Conservation (phyloP, 2,329 filamentous ascomycete genomes). For the Lojkania enalia region DNA sequence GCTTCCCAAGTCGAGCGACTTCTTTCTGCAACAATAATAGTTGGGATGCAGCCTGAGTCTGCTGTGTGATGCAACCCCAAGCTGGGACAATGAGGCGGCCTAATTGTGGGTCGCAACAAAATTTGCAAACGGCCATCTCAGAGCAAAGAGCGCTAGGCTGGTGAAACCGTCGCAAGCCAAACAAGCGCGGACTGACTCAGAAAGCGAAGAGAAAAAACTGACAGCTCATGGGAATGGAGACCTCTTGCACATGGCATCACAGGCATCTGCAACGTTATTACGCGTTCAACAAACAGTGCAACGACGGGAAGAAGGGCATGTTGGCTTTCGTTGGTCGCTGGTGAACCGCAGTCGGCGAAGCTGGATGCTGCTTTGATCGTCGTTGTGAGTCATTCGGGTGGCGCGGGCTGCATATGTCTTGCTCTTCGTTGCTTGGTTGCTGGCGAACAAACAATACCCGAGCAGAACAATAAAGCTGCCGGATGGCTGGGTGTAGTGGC, state of each 20-base stretch:
- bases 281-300: conserved; percentile 1
- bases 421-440: not conserved
- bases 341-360: not conserved
- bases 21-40: too few species aligned
- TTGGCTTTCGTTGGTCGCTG: not conserved
- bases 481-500: not conserved
- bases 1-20: too few species aligned
- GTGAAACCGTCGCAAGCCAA: conserved; percentile 3
- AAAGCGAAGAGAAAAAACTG: not conserved
- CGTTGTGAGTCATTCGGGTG: conserved; percentile 9
- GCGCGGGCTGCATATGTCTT: conserved; percentile 2
- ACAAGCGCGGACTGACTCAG: conserved; percentile 5
- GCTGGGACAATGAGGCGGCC: not conserved
- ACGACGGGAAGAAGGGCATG: not conserved
- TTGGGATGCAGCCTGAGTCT: not conserved
- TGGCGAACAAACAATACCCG: not conserved
- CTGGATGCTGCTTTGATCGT: conserved; percentile 1
- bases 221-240: not conserved
- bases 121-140: too few species aligned
- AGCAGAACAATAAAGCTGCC: conserved; percentile 3
- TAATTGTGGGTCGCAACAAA: too few species aligned
- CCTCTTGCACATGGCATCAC: not conserved
- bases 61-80: not conserved
- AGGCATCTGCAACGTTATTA: conserved; percentile 2
- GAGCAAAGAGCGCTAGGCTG: not conserved